A percentile compares a stretch with the other conserved stretches of the same genome.
Conservation (phyloP, 1,284 basidiomycete species). For the Microbotryum saponariae region DNA sequence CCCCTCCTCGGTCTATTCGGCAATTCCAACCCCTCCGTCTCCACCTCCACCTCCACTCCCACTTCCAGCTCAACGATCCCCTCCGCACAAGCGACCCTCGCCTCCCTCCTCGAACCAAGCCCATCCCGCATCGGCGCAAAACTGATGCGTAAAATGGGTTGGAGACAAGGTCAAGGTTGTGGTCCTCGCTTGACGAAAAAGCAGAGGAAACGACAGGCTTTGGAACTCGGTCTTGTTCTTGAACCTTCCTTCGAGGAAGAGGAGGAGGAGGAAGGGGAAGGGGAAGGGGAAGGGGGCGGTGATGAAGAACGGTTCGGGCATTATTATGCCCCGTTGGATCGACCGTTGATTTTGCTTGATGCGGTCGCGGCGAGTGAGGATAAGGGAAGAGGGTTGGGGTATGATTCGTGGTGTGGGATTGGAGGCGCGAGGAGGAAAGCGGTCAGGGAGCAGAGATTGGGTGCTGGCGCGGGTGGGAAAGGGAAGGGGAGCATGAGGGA, state of each 20-base stretch:
- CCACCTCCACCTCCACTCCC: constrained; percentile 18
- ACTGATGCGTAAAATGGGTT: constrained; percentile 89
- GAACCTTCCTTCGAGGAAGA: constrained; percentile 24
- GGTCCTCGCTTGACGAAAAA: constrained; percentile 79
- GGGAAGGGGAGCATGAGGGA: neutral
- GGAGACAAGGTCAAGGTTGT: constrained; percentile 84
- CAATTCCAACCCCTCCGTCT: constrained; percentile 34
- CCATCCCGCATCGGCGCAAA: constrained; percentile 52
- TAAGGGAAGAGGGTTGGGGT: constrained; percentile 59
- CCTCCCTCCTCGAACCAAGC: constrained; percentile 34
- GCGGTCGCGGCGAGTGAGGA: constrained; percentile 61
- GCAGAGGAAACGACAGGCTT: constrained; percentile 58
- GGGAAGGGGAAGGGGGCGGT: no score
- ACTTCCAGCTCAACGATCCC: constrained; percentile 43
- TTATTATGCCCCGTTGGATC: constrained; percentile 75
- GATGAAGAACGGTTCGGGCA: constrained; percentile 76
- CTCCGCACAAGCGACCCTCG: constrained; percentile 48
- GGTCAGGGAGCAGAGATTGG: neutral
- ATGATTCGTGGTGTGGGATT: constrained; percentile 50
- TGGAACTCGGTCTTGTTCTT: constrained; percentile 28
- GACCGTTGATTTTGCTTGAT: constrained; percentile 54
- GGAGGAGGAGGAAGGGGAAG: constrained; percentile 40
- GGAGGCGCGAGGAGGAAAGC: constrained; percentile 30
- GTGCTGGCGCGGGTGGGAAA: neutral
- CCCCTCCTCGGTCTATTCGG: constrained; percentile 46